These are phyloP conservation scores for Trichocomaceae sp. DNA, from an alignment of 2,329 filamentous ascomycete species.

Conservation along the genomic window DNA sequence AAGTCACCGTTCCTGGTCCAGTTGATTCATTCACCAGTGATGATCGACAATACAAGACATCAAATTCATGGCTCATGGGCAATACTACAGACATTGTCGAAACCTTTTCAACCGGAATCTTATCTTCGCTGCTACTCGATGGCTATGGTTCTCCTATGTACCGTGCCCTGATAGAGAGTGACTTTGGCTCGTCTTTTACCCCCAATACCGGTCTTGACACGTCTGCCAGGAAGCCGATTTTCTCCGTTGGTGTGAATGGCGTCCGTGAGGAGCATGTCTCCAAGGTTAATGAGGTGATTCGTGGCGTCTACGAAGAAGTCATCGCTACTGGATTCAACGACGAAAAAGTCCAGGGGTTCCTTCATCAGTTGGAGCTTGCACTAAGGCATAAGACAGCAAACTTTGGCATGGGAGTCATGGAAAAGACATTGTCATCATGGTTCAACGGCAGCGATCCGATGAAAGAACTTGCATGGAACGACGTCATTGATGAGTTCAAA, in stretches of 20 bases:
- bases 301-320: slow-evolving; percentile 63
- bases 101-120: slow-evolving; percentile 75
- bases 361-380: slow-evolving; percentile 88
- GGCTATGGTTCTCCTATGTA: slow-evolving; percentile 95
- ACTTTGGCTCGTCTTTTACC: slow-evolving; percentile 86
- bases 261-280: slow-evolving; percentile 72
- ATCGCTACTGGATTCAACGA: slow-evolving; percentile 74
- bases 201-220: slow-evolving; percentile 89
- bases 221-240: slow-evolving; percentile 69
- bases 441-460: slow-evolving; percentile 94
- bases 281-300: slow-evolving; percentile 67
- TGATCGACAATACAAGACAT: slow-evolving; percentile 88
- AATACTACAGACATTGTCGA: slow-evolving; percentile 77
- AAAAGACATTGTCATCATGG: slow-evolving; percentile 84
- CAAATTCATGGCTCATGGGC: slow-evolving; percentile 84
- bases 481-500: slow-evolving; percentile 78
- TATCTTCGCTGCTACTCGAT: slow-evolving; percentile 80
- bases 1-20: slow-evolving; percentile 70
- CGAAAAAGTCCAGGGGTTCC: slow-evolving; percentile 83
- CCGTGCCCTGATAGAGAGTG: slow-evolving; percentile 77
- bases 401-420: slow-evolving; percentile 86
- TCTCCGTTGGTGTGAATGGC: slow-evolving; percentile 87
- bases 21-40: slow-evolving; percentile 78
- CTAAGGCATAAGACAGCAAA: slow-evolving; percentile 94
- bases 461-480: slow-evolving; percentile 84